Conservation (phyloP, 1,284 basidiomycete genomes). For the Ganoderma sinense region DNA sequence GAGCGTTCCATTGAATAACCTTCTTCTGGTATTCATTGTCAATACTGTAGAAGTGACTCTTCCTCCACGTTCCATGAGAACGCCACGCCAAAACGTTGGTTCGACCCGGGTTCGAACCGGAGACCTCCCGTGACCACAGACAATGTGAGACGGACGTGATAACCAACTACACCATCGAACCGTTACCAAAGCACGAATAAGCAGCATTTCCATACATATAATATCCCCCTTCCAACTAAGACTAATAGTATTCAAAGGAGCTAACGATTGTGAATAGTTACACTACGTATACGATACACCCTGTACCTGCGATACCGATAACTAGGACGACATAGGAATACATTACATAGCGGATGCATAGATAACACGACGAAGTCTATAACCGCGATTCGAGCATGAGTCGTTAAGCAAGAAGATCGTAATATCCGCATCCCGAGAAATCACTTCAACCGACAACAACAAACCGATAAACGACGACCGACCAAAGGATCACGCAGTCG, state of each 20-base stretch:
- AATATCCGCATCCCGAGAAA: background rate
- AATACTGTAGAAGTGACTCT: too few relatives aligned
- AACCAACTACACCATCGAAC: conserved; percentile 30
- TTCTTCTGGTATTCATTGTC: too few relatives aligned
- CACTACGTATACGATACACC: conserved; percentile 22
- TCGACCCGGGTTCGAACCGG: conserved; percentile 31
- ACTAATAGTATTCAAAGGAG: background rate
- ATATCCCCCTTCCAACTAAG: background rate
- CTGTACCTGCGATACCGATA: conserved; percentile 17
- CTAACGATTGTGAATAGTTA: background rate
- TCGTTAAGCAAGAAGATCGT: conserved; percentile 1
- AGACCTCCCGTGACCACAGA: conserved; percentile 19
- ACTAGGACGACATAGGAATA: conserved; percentile 30
- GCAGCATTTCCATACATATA: too few relatives aligned
- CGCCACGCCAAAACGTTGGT: conserved; percentile 18
- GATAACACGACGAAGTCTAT: conserved; percentile 25
- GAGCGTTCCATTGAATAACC: too few relatives aligned
- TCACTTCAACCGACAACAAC: background rate
- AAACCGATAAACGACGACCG: background rate
- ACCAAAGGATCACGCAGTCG: conserved; percentile 11
- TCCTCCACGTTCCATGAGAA: too few relatives aligned
- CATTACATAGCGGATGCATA: conserved; percentile 31
- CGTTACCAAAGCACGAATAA: background rate
- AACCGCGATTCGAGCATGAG: background rate
- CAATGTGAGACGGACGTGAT: conserved; percentile 26